A percentile compares a stretch with the other conserved stretches of the same genome.
Evolutionary conservation across 345 rosid genomes (phyloP).

Genomic region (Boechera divaricarpa): DNA sequence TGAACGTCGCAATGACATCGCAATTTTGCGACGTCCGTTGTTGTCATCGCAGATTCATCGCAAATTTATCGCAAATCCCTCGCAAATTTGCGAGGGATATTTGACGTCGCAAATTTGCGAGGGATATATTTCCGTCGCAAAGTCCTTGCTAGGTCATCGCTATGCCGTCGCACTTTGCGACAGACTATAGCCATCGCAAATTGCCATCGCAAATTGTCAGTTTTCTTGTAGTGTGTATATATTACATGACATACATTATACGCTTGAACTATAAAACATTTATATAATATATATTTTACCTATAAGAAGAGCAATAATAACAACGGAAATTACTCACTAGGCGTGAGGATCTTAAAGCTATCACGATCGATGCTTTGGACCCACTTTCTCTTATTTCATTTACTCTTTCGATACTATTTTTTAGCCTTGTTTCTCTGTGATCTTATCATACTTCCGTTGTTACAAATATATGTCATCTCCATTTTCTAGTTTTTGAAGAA

Average conservation of each 20-base stretch:
- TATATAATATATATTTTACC: background rate
- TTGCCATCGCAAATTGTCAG: too few species aligned
- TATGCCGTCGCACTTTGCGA: too few species aligned
- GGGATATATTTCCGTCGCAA: too few species aligned
- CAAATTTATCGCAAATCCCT: too few species aligned
- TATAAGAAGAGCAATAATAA: slow-evolving; percentile 29
- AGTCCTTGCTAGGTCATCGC: too few species aligned
- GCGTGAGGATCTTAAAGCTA: slow-evolving; percentile 45
- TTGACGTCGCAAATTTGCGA: too few species aligned
- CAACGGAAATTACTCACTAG: slow-evolving; percentile 29
- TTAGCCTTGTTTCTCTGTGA: slow-evolving; percentile 1
- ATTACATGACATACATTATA: background rate
- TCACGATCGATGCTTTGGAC: slow-evolving; percentile 38
- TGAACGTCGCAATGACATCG: too few species aligned
- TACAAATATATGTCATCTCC: background rate
- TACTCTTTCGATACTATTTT: slow-evolving; percentile 5
- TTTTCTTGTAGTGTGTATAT: background rate
- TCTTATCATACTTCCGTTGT: background rate
- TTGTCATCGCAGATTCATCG: too few species aligned
- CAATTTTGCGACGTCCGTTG: too few species aligned
- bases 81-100: too few species aligned
- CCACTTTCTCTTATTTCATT: slow-evolving; percentile 30
- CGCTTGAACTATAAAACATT: background rate
- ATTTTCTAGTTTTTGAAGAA: too few species aligned
- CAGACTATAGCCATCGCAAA: too few species aligned